Evolutionary conservation across 768 basidiomycete genomes (phyloP).

Genomic region (Naganishia vaughanmartiniae): DNA sequence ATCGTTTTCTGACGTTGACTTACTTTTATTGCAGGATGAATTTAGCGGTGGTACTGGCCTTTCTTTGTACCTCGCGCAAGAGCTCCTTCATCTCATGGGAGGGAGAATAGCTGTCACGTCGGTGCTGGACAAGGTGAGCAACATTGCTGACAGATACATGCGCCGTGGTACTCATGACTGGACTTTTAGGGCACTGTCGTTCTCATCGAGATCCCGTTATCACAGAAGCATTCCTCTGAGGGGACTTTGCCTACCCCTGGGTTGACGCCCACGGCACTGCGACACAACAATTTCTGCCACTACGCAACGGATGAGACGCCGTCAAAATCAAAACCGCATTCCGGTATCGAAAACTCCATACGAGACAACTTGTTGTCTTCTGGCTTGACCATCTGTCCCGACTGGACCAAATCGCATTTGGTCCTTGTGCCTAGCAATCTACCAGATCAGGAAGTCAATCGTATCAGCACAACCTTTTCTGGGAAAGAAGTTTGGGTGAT

Average conservation of each 20-base stretch:
- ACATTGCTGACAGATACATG: neutral
- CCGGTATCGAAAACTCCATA: neutral
- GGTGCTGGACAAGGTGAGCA: neutral
- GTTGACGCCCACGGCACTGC: neutral
- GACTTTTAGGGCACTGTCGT: conserved; percentile 6
- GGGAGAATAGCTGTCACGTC: conserved; percentile 6
- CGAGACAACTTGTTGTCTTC: neutral
- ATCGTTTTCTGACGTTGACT: neutral
- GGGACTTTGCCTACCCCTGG: neutral
- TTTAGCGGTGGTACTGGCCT: conserved; percentile 16
- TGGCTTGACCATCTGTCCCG: neutral
- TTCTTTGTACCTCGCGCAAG: conserved; percentile 9
- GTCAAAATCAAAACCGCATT: neutral
- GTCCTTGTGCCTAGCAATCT: neutral
- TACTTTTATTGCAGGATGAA: neutral
- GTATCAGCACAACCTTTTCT: neutral
- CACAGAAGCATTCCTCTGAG: neutral
- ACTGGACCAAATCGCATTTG: neutral
- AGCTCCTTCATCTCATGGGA: conserved; percentile 8
- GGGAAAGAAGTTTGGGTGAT: conserved; percentile 15
- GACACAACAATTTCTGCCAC: neutral
- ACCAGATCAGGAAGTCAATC: neutral
- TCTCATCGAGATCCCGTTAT: conserved; percentile 3
- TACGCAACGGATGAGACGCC: neutral
- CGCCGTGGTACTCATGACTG: neutral